These are phyloP conservation scores for Teratosphaeria gauchensis DNA, from an alignment of 2,329 filamentous ascomycete species.

Conservation along the genomic window DNA sequence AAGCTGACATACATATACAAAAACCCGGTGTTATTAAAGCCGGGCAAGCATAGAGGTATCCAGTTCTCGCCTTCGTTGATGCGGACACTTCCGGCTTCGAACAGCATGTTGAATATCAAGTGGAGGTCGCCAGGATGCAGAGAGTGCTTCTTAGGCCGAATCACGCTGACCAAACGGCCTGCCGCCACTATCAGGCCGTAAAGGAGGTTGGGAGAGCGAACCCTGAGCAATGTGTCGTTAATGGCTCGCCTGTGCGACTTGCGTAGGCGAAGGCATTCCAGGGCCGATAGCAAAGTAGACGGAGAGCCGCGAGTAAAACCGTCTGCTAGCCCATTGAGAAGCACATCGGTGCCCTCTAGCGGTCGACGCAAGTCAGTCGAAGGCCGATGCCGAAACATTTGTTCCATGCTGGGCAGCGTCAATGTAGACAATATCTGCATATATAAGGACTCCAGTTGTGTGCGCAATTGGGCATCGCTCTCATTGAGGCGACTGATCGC, in stretches of 20 bases:
- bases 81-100: conserved; percentile 86
- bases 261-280: conserved; percentile 86
- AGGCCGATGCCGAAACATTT: conserved; percentile 79
- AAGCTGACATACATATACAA: conserved; percentile 99
- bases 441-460: conserved; percentile 86
- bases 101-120: conserved; percentile 98
- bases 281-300: conserved; percentile 74
- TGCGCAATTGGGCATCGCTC: conserved; percentile 76
- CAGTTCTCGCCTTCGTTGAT: conserved; percentile 92
- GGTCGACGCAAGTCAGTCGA: conserved; percentile 90
- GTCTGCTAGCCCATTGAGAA: conserved; percentile 86
- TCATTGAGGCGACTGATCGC: conserved; percentile 89
- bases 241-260: conserved; percentile 80
- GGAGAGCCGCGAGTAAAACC: conserved; percentile 90
- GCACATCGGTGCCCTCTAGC: conserved; percentile 78
- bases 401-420: conserved; percentile 75
- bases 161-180: conserved; percentile 85
- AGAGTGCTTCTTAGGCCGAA: conserved; percentile 87
- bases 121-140: conserved; percentile 92
- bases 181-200: conserved; percentile 92
- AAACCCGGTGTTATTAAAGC: conserved; percentile 94
- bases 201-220: conserved; percentile 65
- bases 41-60: conserved; percentile 91
- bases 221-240: conserved; percentile 76
- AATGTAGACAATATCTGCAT: conserved; percentile 97